Evolutionary conservation across 495 filamentous ascomycete genomes (phyloP).

Genomic region (Xylaria curta): DNA sequence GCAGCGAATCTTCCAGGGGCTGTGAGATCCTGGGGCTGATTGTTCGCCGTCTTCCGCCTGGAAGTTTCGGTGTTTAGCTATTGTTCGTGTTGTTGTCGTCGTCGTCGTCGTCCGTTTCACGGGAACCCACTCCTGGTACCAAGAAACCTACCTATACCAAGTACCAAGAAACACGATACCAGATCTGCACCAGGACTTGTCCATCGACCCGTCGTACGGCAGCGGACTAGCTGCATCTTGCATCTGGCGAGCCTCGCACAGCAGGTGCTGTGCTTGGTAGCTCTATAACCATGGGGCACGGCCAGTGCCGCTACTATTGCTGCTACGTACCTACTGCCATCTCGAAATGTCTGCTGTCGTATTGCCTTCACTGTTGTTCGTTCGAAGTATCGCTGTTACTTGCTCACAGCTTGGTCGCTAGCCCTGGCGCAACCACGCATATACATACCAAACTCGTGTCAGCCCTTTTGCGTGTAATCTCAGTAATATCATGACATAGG

Average conservation of each 20-base stretch:
- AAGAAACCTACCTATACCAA: constrained; percentile 14
- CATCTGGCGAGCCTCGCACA: constrained; percentile 25
- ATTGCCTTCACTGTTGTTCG: not conserved
- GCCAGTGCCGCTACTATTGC: not conserved
- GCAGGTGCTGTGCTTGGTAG: constrained; percentile 5
- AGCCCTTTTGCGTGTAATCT: constrained; percentile 19
- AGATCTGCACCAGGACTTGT: constrained; percentile 25
- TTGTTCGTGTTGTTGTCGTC: not conserved
- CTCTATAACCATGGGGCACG: not conserved
- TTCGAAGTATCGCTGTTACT: not conserved
- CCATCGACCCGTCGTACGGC: constrained; percentile 23
- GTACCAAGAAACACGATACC: constrained; percentile 17
- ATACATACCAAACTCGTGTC: constrained; percentile 13
- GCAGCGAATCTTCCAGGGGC: not conserved
- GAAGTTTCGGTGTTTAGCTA: not conserved
- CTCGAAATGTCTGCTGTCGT: not conserved
- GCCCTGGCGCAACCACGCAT: constrained; percentile 5
- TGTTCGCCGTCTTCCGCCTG: not conserved
- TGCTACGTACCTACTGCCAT: not conserved
- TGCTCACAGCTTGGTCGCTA: not conserved
- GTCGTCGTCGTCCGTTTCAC: constrained; percentile 21
- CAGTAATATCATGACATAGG: constrained; percentile 25
- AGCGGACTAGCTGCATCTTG: constrained; percentile 28
- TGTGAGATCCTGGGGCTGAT: not conserved
- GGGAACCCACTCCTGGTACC: constrained; percentile 16